Evolutionary conservation across 352 stramenopile species (phyloP).

Genomic region (Globisporangium emineosum): DNA sequence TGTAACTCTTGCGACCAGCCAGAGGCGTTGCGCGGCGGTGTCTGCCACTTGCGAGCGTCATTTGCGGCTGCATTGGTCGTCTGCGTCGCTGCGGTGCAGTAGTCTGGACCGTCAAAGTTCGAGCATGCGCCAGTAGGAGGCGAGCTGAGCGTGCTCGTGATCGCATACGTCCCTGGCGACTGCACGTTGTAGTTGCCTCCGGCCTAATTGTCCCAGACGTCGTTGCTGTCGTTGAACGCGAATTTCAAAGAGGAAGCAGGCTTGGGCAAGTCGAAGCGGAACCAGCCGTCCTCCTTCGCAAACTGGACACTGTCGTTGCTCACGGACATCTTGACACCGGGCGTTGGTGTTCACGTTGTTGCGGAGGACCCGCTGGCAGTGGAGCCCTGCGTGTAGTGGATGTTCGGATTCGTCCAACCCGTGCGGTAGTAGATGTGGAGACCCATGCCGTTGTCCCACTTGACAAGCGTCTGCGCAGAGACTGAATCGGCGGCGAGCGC

Average conservation of each 20-base stretch:
- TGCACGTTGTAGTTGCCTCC: slow-evolving; percentile 38
- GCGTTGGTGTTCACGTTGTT: slow-evolving; percentile 28
- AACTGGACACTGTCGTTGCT: slow-evolving; percentile 37
- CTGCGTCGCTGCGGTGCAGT: slow-evolving; percentile 22
- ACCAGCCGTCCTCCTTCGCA: slow-evolving; percentile 36
- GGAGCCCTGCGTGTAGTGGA: slow-evolving; percentile 36
- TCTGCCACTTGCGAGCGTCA: slow-evolving; percentile 16
- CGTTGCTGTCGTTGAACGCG: slow-evolving; percentile 39
- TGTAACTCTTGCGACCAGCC: background rate
- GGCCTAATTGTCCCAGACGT: slow-evolving; percentile 40
- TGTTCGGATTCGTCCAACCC: slow-evolving; percentile 36
- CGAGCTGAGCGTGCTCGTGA: slow-evolving; percentile 24
- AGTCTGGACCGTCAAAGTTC: slow-evolving; percentile 34
- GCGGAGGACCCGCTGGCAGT: no score
- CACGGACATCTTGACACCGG: slow-evolving; percentile 29
- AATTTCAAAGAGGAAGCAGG: slow-evolving; percentile 25
- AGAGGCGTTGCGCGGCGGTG: background rate
- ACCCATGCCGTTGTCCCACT: slow-evolving; percentile 31
- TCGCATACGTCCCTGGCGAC: slow-evolving; percentile 29
- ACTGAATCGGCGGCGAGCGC: background rate
- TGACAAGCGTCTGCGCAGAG: slow-evolving; percentile 32
- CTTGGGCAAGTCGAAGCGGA: slow-evolving; percentile 27
- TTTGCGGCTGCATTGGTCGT: slow-evolving; percentile 20
- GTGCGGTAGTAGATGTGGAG: slow-evolving; percentile 48
- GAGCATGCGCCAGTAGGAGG: slow-evolving; percentile 24